A percentile compares a stretch with the other conserved stretches of the same genome.
These are phyloP conservation scores for Saccharomyces hybrid DNA, from an alignment of 1,139 yeast species.

Conservation along the genomic window DNA sequence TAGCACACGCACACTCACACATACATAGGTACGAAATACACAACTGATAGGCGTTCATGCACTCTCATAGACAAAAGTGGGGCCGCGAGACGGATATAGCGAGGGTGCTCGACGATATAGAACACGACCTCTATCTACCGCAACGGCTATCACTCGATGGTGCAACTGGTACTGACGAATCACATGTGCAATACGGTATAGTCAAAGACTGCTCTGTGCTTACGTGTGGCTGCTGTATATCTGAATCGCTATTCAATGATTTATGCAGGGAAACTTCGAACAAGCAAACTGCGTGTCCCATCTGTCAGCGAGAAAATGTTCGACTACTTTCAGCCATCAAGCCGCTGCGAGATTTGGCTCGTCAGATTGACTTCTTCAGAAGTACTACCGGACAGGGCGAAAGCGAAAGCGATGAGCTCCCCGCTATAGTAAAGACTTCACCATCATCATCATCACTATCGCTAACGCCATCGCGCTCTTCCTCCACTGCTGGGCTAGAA, in stretches of 20 bases:
- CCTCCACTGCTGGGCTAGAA: neutral
- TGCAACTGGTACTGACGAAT: conserved; percentile 6
- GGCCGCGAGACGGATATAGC: neutral
- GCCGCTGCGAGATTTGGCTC: neutral
- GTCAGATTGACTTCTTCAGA: neutral
- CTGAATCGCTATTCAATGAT: conserved; percentile 37
- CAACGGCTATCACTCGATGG: conserved; percentile 7
- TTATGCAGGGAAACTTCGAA: conserved; percentile 1
- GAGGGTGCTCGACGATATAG: conserved; percentile 16
- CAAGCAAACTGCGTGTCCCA: conserved; percentile 38
- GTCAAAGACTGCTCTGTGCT: conserved; percentile 46
- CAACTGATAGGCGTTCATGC: neutral
- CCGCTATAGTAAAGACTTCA: neutral
- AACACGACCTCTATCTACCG: conserved; percentile 24
- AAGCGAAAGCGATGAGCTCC: neutral
- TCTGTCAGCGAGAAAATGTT: conserved; percentile 36
- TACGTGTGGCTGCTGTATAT: conserved; percentile 65
- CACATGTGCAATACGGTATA: conserved; percentile 12
- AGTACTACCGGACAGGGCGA: neutral
- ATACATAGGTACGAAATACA: neutral
- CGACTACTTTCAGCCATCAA: conserved; percentile 15
- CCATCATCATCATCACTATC: neutral
- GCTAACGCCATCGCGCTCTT: neutral
- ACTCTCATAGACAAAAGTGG: neutral
- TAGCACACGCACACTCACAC: neutral